A percentile compares a stretch with the other conserved stretches of the same genome.
phyloP scores from a whole-genome alignment of 169 alveolate species.

The Plasmodium inui region DNA sequence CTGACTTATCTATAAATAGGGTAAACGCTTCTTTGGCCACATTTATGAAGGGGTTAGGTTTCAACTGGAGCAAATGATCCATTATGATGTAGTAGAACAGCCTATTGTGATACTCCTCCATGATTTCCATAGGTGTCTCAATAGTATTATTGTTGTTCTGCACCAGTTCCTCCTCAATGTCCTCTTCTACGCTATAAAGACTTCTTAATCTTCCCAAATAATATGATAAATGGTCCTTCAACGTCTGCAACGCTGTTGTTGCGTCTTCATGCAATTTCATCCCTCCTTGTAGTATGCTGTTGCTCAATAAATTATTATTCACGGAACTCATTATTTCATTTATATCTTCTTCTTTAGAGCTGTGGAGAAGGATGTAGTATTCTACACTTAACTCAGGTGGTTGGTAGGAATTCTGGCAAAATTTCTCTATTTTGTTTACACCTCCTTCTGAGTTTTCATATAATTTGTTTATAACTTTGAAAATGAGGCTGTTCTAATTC shows the following conservation, averaged over 20 bases:
- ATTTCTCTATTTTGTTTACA: not conserved
- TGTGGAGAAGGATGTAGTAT: not conserved
- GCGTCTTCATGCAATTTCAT: not conserved
- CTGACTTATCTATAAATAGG: not conserved
- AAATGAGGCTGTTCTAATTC: no score
- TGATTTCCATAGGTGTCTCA: not conserved
- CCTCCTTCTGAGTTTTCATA: not conserved
- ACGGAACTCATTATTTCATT: not conserved
- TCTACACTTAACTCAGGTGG: not conserved
- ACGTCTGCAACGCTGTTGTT: not conserved
- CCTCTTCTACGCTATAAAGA: not conserved
- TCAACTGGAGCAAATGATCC: not conserved
- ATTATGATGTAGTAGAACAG: constrained; percentile 1
- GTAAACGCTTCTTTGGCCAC: not conserved
- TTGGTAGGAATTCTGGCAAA: not conserved
- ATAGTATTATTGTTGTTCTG: not conserved
- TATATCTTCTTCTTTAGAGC: not conserved
- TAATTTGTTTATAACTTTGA: not conserved
- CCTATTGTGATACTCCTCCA: constrained; percentile 12
- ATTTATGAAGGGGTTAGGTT: not conserved
- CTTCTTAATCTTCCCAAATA: constrained; percentile 9
- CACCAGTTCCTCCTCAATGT: constrained; percentile 12
- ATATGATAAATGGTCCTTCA: not conserved
- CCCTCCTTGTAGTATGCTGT: not conserved
- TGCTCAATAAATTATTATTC: not conserved